phyloP scores from a whole-genome alignment of 2,329 filamentous ascomycete species.

The Arthrobotrys conoides region DNA sequence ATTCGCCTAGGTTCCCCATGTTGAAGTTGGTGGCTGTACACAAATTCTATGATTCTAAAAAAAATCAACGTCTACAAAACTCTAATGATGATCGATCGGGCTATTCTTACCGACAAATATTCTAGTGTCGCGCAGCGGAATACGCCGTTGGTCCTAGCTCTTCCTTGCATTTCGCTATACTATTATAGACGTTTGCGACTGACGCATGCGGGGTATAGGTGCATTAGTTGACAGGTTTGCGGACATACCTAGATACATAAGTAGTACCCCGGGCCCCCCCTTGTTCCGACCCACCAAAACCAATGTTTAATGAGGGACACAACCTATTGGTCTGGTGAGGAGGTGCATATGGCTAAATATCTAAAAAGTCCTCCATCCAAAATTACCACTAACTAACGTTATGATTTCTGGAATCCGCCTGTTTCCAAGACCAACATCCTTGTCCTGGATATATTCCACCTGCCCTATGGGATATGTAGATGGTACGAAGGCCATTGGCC shows the following conservation, averaged over 20 bases:
- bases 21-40: slow-evolving; percentile 33
- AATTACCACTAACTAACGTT: slow-evolving; percentile 42
- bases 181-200: slow-evolving; percentile 22
- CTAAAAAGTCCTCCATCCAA: slow-evolving; percentile 26
- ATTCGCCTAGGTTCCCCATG: slow-evolving; percentile 16
- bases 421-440: slow-evolving; percentile 29
- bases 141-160: neutral
- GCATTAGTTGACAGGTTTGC: slow-evolving; percentile 20
- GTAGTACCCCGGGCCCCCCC: too few relatives aligned
- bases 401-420: slow-evolving; percentile 34
- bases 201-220: slow-evolving; percentile 41
- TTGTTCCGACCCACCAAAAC: neutral
- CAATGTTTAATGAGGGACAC: slow-evolving; percentile 27
- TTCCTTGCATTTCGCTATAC: slow-evolving; percentile 4
- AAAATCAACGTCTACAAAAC: slow-evolving; percentile 4
- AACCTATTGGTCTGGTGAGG: slow-evolving; percentile 32
- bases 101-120: slow-evolving; percentile 3
- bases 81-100: neutral
- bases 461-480: slow-evolving; percentile 18
- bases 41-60: slow-evolving; percentile 23
- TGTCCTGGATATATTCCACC: slow-evolving; percentile 3
- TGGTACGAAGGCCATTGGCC: slow-evolving; percentile 5
- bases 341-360: slow-evolving; percentile 36
- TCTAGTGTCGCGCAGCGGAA: slow-evolving; percentile 17
- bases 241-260: slow-evolving; percentile 11